Evolutionary conservation across 2,329 filamentous ascomycete genomes (phyloP), one percentile per base, ranked within the genome.

Genomic region (Colletotrichum sp.): DNA sequence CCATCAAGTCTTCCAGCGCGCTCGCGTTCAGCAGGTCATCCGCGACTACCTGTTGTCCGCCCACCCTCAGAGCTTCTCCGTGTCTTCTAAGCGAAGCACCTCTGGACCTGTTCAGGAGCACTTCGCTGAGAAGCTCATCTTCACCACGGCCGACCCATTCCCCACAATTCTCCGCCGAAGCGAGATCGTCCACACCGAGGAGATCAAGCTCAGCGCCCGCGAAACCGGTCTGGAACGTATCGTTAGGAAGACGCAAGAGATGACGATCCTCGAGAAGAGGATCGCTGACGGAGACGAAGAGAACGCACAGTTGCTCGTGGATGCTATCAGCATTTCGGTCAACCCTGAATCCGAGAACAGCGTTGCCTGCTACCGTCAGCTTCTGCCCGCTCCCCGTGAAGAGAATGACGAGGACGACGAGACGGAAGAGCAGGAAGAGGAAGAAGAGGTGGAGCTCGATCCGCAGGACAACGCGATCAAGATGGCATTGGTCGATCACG

Each of bases 191-290:
- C 88, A 91, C 8, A 88, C 91, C 2, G 90, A 93, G 21, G 93
- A 93, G 65, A 83, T 95, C 21, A 89, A 89, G 13, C 88, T 98
- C 30, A 91, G 90, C 36, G 93, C 96, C 8, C 88, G 97, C 74
- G 94, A 98, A 84, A 96, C 95, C n/a, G 96, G 94, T 1, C 88
- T 98, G 76, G 96, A 98, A 83, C 93, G 96, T 18, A 96, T 97
- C 36, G 93, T 95, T 79, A 92, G 96, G 75, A 98, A 98, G 87
- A 98, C 96, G 1, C 92, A 95, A 74, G 96, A 98, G 84, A 91
- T 98, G 86, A 88, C 91, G 2, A 85, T 90, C 1, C 87, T 98
- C 2, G 95, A 98, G 82, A 95, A 93, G 82, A 92, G 93, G 66
- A 88, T 96, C 10, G 86, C 89, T 1, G 93, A 95, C 26, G 94